A percentile compares a stretch with the other conserved stretches of the same genome.
phyloP scores from a whole-genome alignment of 495 filamentous ascomycete species.

The Aspergillus coremiiformis region DNA sequence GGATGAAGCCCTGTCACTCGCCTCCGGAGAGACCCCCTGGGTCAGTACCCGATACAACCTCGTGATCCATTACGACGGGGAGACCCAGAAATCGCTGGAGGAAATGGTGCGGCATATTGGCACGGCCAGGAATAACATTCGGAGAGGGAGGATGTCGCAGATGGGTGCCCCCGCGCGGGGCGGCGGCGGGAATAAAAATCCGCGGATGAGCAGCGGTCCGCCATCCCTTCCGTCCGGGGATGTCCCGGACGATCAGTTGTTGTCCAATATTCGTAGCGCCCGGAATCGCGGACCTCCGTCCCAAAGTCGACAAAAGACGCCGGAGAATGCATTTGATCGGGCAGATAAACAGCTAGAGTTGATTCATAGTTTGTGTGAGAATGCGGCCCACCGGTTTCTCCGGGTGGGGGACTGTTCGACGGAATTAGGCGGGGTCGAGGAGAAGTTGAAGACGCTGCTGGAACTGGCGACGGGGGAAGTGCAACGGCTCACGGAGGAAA shows the following conservation, averaged over 20 bases:
- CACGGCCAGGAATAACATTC: slow-evolving; percentile 70
- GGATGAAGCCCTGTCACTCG: slow-evolving; percentile 24
- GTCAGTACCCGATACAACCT: slow-evolving; percentile 73
- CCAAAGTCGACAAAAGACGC: slow-evolving; percentile 1
- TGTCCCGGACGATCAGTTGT: slow-evolving; percentile 4
- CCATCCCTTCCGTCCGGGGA: slow-evolving; percentile 5
- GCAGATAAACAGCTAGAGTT: slow-evolving; percentile 70
- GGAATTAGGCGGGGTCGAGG: slow-evolving; percentile 63
- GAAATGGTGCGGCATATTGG: slow-evolving; percentile 72
- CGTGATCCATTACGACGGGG: slow-evolving; percentile 83
- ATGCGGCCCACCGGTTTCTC: slow-evolving; percentile 78
- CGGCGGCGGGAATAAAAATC: not conserved
- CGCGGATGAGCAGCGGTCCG: slow-evolving; percentile 10
- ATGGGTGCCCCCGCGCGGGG: slow-evolving; percentile 16
- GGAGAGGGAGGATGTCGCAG: slow-evolving; percentile 58
- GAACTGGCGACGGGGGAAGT: slow-evolving; percentile 37
- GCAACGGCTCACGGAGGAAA: slow-evolving; percentile 30
- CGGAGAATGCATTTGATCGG: slow-evolving; percentile 50
- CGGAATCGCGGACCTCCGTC: slow-evolving; percentile 19
- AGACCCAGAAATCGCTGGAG: slow-evolving; percentile 74
- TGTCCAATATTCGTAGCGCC: slow-evolving; percentile 26
- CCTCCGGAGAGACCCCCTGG: slow-evolving; percentile 34
- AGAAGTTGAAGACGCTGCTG: slow-evolving; percentile 39
- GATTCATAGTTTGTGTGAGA: slow-evolving; percentile 73
- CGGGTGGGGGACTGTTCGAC: slow-evolving; percentile 71